Base-by-base conservation (phyloP, 2,329 filamentous ascomycete species). In the Fusarium udum region DNA sequence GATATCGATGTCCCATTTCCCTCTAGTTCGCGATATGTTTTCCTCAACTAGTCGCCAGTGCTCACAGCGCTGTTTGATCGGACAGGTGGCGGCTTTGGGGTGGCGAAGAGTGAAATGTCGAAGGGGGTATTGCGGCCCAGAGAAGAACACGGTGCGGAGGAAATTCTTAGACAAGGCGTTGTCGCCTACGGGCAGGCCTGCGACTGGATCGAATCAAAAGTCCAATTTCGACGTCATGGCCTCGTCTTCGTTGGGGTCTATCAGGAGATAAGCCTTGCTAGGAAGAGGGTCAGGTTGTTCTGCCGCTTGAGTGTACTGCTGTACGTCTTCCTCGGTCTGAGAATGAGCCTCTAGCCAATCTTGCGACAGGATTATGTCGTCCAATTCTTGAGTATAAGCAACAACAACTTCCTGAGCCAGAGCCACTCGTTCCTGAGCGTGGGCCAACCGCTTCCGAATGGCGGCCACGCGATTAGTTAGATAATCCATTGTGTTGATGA, bases 151-250 rank as follows among this genome's bases (percentile, higher is more conserved):
- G 9, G 5, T 24, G 4, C 31, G 48, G 8, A 51, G 15, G n/a
- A 34, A 51, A 2, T 4, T 24, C 31, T 34, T 12, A 0, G 22
- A 34, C 11, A 34, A 52, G 1, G 12, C 12, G 24, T n/a, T 22
- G 0, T 4, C 6, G 0, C n/a, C 18, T 1, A 22, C 13, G 2
- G n/a, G 6, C 20, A 13, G 6, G 11, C 31, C 49, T 12, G 8
- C 5, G 13, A 26, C n/a, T 36, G 14, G 32, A 11, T 36, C 49
- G 2, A 52, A 36, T 36, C 49, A 10, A 4, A 13, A 9, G 4
- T 52, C 49, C 1, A 52, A 18, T 7, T 4, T 7, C 1, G 31
- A 2, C 8, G 3, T 8, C 3, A 24, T 20, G 5, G 6, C 22
- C 10, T n/a, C 3, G 0, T 12, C n/a, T 8, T 34, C 48, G 0